Evolutionary conservation across 1,139 yeast species (phyloP).

Genomic region (Lodderomyces margitis): DNA sequence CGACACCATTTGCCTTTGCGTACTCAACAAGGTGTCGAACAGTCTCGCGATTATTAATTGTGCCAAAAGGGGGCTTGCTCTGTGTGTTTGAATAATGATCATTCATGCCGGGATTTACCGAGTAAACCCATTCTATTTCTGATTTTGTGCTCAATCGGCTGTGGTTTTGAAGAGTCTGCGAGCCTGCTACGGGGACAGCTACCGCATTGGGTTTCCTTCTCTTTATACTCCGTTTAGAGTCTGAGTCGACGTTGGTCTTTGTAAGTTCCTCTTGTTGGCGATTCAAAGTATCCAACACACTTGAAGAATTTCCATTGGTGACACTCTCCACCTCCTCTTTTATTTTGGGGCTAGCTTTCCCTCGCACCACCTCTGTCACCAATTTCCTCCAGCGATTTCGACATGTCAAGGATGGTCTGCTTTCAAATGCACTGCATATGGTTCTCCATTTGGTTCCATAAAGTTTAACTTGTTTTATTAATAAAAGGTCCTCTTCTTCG

Average conservation of each 20-base stretch:
- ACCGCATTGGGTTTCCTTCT: conserved; percentile 4
- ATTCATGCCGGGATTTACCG: neutral
- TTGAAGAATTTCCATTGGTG: conserved; percentile 21
- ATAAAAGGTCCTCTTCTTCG: conserved; percentile 66
- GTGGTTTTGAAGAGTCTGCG: neutral
- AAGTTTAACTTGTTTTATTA: conserved; percentile 62
- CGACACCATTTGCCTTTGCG: conserved; percentile 59
- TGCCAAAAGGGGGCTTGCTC: conserved; percentile 32
- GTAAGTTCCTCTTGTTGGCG: conserved; percentile 17
- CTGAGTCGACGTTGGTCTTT: conserved; percentile 5
- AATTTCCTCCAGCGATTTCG: conserved; percentile 91
- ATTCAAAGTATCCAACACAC: conserved; percentile 14
- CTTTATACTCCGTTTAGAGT: conserved; percentile 4
- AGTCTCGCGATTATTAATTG: conserved; percentile 48
- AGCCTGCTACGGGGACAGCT: neutral
- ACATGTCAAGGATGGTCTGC: conserved; percentile 87
- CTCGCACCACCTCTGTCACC: conserved; percentile 70
- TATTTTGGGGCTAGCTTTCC: conserved; percentile 44
- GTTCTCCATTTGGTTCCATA: conserved; percentile 94
- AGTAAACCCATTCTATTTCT: conserved; percentile 4
- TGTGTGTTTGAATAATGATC: neutral
- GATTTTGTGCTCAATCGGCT: neutral
- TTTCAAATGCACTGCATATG: conserved; percentile 66
- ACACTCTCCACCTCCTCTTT: conserved; percentile 36
- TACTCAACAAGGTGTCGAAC: conserved; percentile 58